Base-by-base conservation (phyloP, 2,329 filamentous ascomycete species). In the Neopestalotiopsis clavispora region DNA sequence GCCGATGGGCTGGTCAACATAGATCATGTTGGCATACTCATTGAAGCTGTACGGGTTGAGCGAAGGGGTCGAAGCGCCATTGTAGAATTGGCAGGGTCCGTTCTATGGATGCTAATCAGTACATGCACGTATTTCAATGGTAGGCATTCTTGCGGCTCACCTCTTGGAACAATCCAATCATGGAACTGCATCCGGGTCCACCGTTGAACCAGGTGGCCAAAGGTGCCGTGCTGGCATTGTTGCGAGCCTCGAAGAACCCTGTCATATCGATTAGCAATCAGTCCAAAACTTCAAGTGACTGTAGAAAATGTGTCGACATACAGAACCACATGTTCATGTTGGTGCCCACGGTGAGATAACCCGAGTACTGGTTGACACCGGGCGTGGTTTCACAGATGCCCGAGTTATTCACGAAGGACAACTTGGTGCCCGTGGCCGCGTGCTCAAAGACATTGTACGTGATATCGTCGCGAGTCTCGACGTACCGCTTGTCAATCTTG, bases 381-480 rank as follows among this genome's bases (percentile, higher is more conserved):
- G 80, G 78, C 0, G 84, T 87, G 0, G 83, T 86, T 75, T 87
- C 85, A 72, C 85, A 87, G 67, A 85, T 80, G 59, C 84, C 80
- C 0, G 84, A 86, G 71, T 87, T 86, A 30, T 81, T 82, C 32
- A 87, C 84, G 68, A 82, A 86, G 28, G 84, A 80, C 59, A 87
- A 71, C 32, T 75, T 82, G 1, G 82, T 79, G 56, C 78, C 79
- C 1, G 84, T 85, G 1, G 80, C 80, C n/a, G 79, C 79, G 73
- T 86, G 84, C 69, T 86, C 80, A 69, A 85, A 86, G 45, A 86
- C 79, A 17, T 79, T 84, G 71, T 83, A 83, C 20, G 68, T 65
- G 34, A 72, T 32, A 9, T 71, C 70, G 66, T 71, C 67, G 17
- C 69, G 69, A 40, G 71, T 67, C 20, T 73, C 72, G 58, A 71